Evolutionary conservation across 2,329 filamentous ascomycete genomes (phyloP).

Genomic region (Xylaria sp.): DNA sequence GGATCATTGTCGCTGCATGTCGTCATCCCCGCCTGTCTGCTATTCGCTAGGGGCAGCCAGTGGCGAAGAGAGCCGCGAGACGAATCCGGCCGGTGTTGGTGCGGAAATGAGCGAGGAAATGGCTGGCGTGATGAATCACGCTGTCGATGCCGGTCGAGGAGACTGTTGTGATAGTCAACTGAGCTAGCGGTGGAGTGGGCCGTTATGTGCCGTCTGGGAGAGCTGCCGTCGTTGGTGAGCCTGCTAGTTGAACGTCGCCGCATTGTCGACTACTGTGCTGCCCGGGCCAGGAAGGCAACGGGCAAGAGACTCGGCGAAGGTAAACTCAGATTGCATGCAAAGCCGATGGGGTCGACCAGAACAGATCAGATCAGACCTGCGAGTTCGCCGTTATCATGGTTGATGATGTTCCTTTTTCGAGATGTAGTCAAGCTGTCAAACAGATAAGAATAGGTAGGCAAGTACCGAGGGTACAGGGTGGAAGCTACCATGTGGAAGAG

Average conservation of each 20-base stretch:
- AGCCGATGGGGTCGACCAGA: not conserved
- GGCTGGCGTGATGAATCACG: conserved; percentile 8
- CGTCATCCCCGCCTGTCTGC: conserved; percentile 10
- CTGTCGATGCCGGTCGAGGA: conserved; percentile 28
- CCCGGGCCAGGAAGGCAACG: not conserved
- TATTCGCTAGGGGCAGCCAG: conserved; percentile 24
- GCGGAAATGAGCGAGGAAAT: conserved; percentile 4
- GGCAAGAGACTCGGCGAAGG: not conserved
- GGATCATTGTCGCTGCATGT: conserved; percentile 1
- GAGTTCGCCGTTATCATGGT: not conserved
- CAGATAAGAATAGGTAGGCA: not conserved
- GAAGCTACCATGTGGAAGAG: not conserved
- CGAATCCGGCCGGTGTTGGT: conserved; percentile 5
- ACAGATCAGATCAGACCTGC: not conserved
- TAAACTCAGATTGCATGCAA: not conserved
- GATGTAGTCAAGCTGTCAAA: not conserved
- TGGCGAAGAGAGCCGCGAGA: conserved; percentile 21
- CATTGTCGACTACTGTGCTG: conserved; percentile 14
- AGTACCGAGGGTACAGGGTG: not conserved
- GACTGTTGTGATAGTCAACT: conserved; percentile 32
- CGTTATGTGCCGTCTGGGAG: conserved; percentile 13
- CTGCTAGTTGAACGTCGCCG: conserved; percentile 16
- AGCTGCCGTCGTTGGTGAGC: conserved; percentile 23
- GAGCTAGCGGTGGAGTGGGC: conserved; percentile 24
- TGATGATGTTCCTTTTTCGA: not conserved